Percentiles rank a stretch among this genome's conserved stretches.
Evolutionary conservation across 495 filamentous ascomycete species (phyloP).

Genomic region (Neurospora sp.): DNA sequence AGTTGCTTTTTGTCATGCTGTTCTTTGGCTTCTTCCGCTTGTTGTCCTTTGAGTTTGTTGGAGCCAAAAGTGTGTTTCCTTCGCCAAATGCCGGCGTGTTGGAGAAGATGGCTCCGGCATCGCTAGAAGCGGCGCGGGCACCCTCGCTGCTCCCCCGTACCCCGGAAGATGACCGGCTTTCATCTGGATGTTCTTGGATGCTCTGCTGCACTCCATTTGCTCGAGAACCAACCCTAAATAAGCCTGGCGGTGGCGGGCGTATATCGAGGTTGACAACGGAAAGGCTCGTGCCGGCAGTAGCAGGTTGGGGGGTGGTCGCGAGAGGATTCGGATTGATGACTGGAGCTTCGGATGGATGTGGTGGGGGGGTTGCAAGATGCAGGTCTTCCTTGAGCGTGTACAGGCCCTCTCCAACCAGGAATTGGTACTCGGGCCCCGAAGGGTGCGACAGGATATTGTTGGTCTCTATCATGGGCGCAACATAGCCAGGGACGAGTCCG

Average conservation of each 20-base stretch:
- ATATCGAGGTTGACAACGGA: constrained; percentile 62
- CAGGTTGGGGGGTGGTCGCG: constrained; percentile 68
- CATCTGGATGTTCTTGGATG: constrained; percentile 50
- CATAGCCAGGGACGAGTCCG: constrained; percentile 51
- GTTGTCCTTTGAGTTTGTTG: constrained; percentile 56
- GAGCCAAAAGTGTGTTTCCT: constrained; percentile 61
- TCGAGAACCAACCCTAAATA: constrained; percentile 34
- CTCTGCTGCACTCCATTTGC: constrained; percentile 36
- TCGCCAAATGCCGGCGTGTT: constrained; percentile 72
- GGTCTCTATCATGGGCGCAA: constrained; percentile 72
- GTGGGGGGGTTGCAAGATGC: constrained; percentile 85
- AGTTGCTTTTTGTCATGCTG: constrained; percentile 96
- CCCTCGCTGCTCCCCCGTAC: constrained; percentile 37
- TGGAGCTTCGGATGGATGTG: constrained; percentile 87
- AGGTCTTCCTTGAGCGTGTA: constrained; percentile 85
- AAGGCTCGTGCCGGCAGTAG: constrained; percentile 77
- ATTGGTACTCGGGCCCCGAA: constrained; percentile 64
- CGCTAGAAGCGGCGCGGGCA: constrained; percentile 33
- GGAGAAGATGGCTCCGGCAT: constrained; percentile 24
- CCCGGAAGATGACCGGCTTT: constrained; percentile 53
- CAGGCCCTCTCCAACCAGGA: constrained; percentile 90
- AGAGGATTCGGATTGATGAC: constrained; percentile 80
- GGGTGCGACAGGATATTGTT: constrained; percentile 80
- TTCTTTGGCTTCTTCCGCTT: constrained; percentile 91
- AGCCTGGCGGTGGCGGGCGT: constrained; percentile 46